A percentile compares a stretch with the other conserved stretches of the same genome.
Evolutionary conservation across 1,284 basidiomycete genomes (phyloP).

Genomic region (Sporisorium scitamineum): DNA sequence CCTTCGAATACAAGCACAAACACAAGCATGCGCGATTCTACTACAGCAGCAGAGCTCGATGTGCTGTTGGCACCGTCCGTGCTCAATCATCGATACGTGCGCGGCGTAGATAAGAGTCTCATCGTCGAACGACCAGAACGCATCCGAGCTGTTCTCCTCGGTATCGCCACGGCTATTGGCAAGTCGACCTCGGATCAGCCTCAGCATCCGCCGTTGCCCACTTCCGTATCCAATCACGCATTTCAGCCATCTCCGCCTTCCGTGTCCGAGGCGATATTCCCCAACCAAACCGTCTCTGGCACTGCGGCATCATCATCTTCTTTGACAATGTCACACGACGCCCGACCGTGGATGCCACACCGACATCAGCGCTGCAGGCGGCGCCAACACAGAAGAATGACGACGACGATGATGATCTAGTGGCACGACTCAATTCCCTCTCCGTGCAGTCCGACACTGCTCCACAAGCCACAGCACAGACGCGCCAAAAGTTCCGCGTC

Average conservation of each 20-base stretch:
- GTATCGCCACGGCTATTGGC: constrained; percentile 54
- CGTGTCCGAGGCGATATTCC: not conserved
- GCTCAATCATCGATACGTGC: constrained; percentile 64
- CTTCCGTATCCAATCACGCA: not conserved
- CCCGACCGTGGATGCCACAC: not conserved
- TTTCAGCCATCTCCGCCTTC: constrained; percentile 7
- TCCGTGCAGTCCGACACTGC: constrained; percentile 19
- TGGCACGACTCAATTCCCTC: constrained; percentile 46
- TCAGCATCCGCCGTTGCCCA: constrained; percentile 19
- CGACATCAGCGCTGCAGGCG: not conserved
- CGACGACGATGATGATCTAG: constrained; percentile 43
- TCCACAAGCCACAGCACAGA: not conserved
- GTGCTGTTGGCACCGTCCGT: constrained; percentile 62
- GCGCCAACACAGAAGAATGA: not conserved
- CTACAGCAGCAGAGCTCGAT: constrained; percentile 40
- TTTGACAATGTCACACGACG: not conserved
- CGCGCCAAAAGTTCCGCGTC: constrained; percentile 38
- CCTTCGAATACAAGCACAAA: not conserved
- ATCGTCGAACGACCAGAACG: constrained; percentile 68
- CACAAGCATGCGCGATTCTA: not conserved
- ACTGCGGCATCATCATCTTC: not conserved
- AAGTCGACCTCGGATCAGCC: constrained; percentile 12
- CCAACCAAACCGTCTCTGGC: not conserved
- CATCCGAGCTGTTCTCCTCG: constrained; percentile 63
- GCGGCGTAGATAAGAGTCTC: constrained; percentile 60